phyloP scores from a whole-genome alignment of 2,329 filamentous ascomycete genomes.

The Monosporascus sp. region DNA sequence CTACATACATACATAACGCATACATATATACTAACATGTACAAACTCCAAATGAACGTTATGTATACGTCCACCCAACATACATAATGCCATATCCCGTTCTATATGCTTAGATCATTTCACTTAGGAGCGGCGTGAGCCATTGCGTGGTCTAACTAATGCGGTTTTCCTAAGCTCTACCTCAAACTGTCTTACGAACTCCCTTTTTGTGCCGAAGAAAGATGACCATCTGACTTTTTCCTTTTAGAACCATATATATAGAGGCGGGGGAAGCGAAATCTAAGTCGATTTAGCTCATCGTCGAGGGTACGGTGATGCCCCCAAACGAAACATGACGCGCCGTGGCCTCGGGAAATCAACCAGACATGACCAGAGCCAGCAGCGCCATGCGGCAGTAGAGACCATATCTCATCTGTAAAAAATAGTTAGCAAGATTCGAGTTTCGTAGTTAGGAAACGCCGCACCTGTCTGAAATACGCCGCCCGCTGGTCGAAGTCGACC shows the following conservation, averaged over 20 bases:
- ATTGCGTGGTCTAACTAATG: constrained; percentile 24
- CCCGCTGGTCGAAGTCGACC: constrained; percentile 94
- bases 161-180: constrained; percentile 24
- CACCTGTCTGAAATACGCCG: constrained; percentile 98
- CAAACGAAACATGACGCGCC: neutral
- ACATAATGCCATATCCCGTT: constrained; percentile 10
- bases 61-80: constrained; percentile 7
- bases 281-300: too few species aligned
- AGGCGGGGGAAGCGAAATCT: constrained; percentile 1
- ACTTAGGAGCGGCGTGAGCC: constrained; percentile 28
- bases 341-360: constrained; percentile 17
- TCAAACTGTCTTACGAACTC: constrained; percentile 16
- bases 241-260: constrained; percentile 9
- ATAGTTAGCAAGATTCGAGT: constrained; percentile 33
- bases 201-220: constrained; percentile 4
- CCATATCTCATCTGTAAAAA: constrained; percentile 82
- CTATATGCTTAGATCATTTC: constrained; percentile 19
- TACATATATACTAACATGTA: constrained; percentile 8
- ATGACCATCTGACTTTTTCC: constrained; percentile 3
- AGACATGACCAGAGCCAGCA: constrained; percentile 88
- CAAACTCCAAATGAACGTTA: constrained; percentile 8
- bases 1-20: neutral
- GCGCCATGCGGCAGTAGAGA: constrained; percentile 94
- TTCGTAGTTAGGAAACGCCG: constrained; percentile 35
- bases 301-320: too few species aligned